These are phyloP conservation scores for Allantophomopsis lycopodina DNA, from an alignment of 2,329 filamentous ascomycete species.

Conservation along the genomic window DNA sequence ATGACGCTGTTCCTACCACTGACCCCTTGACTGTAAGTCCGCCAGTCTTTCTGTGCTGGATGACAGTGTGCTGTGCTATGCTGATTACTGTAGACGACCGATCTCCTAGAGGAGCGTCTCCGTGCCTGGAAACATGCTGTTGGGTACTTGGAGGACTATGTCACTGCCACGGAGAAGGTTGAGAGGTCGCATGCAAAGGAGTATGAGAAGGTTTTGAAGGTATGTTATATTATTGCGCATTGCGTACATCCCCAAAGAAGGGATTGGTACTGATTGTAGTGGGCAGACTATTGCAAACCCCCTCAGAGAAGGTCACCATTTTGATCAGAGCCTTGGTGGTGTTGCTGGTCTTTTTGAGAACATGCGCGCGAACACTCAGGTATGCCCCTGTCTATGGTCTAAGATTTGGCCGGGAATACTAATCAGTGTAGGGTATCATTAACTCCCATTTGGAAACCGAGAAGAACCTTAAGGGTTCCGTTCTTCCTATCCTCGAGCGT, in stretches of 20 bases:
- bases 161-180: conserved; percentile 72
- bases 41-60: too few relatives aligned
- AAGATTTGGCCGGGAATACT: neutral
- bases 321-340: conserved; percentile 79
- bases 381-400: conserved; percentile 16
- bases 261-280: conserved; percentile 2
- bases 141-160: conserved; percentile 82
- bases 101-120: conserved; percentile 72
- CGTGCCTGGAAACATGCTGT: conserved; percentile 95
- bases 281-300: conserved; percentile 68
- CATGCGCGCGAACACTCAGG: conserved; percentile 78
- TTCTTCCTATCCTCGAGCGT: conserved; percentile 79
- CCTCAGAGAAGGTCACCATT: conserved; percentile 81
- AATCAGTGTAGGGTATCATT: conserved; percentile 55
- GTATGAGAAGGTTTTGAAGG: conserved; percentile 89
- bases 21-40: conserved; percentile 16
- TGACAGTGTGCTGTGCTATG: neutral
- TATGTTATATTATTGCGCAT: conserved; percentile 12
- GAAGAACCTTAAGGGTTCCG: conserved; percentile 73
- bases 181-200: conserved; percentile 81
- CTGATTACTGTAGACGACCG: conserved; percentile 44
- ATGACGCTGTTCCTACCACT: conserved; percentile 13
- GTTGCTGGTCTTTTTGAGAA: conserved; percentile 88
- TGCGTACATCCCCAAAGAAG: conserved; percentile 3
- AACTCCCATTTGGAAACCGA: conserved; percentile 87